Evolutionary conservation across 208 protist genomes (phyloP).

Genomic region (Crithidia brevicula): DNA sequence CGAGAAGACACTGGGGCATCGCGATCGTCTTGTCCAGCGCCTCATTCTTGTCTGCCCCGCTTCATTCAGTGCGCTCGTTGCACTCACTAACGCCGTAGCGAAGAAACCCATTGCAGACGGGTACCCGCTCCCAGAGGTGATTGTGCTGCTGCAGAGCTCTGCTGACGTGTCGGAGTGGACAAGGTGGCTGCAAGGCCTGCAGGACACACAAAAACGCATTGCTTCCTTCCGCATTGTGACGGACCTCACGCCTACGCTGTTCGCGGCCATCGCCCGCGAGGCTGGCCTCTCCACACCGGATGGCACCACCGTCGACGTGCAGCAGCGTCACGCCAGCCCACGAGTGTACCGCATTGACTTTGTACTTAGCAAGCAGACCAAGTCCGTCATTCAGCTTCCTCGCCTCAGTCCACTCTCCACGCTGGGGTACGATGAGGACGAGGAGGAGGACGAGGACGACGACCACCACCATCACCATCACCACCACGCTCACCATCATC

Average conservation of each 20-base stretch:
- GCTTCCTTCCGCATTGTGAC: conserved; percentile 32
- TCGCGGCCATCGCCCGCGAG: conserved; percentile 51
- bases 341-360: conserved; percentile 85
- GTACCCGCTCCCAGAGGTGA: conserved; percentile 51
- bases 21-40: conserved; percentile 61
- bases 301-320: conserved; percentile 50
- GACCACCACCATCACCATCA: conserved; percentile 24
- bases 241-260: conserved; percentile 50
- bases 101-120: conserved; percentile 17
- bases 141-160: conserved; percentile 52
- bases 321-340: conserved; percentile 45
- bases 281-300: conserved; percentile 38
- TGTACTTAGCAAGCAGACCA: conserved; percentile 73
- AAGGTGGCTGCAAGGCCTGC: conserved; percentile 29
- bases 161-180: conserved; percentile 36
- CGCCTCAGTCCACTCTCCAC: conserved; percentile 63
- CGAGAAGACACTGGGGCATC: conserved; percentile 75
- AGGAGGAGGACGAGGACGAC: conserved; percentile 26
- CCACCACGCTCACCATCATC: conserved; percentile 17
- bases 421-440: conserved; percentile 49
- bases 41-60: conserved; percentile 71
- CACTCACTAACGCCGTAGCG: conserved; percentile 22
- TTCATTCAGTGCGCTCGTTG: conserved; percentile 32
- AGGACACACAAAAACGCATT: conserved; percentile 24
- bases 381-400: conserved; percentile 71